Evolutionary conservation across 2,329 filamentous ascomycete genomes (phyloP).

Genomic region (Tolypocladium tropicale): DNA sequence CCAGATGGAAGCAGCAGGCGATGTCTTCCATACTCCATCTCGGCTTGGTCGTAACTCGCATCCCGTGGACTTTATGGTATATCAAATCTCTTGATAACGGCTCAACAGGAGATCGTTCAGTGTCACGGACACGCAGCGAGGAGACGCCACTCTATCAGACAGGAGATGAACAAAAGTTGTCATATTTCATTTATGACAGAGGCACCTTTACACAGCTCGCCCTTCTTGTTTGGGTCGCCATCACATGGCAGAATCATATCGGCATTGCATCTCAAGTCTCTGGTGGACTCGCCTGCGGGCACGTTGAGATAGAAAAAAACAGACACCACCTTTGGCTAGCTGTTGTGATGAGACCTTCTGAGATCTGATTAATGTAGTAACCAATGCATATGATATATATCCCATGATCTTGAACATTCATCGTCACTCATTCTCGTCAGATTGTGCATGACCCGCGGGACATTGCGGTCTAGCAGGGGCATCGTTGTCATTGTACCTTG

Average conservation of each 20-base stretch:
- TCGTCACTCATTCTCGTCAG: background rate
- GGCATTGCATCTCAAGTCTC: background rate
- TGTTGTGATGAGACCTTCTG: no score
- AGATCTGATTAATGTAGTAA: no score
- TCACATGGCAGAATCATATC: background rate
- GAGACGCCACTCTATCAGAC: background rate
- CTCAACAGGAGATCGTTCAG: background rate
- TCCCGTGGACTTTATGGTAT: slow-evolving; percentile 23
- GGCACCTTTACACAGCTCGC: background rate
- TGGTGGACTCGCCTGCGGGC: no score
- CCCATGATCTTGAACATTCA: background rate
- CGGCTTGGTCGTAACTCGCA: slow-evolving; percentile 15
- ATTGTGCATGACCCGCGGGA: no score
- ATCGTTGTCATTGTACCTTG: no score
- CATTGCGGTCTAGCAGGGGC: no score
- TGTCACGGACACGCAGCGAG: background rate
- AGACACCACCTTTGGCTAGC: no score
- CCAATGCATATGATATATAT: no score
- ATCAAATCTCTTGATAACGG: slow-evolving; percentile 16
- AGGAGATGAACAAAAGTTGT: background rate
- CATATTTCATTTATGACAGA: background rate
- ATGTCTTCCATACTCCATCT: slow-evolving; percentile 12
- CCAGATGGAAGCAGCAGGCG: slow-evolving; percentile 23
- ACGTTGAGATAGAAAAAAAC: no score
- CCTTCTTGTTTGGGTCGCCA: background rate